Conservation (phyloP, 495 filamentous ascomycete species). For the Bacidia rubella region DNA sequence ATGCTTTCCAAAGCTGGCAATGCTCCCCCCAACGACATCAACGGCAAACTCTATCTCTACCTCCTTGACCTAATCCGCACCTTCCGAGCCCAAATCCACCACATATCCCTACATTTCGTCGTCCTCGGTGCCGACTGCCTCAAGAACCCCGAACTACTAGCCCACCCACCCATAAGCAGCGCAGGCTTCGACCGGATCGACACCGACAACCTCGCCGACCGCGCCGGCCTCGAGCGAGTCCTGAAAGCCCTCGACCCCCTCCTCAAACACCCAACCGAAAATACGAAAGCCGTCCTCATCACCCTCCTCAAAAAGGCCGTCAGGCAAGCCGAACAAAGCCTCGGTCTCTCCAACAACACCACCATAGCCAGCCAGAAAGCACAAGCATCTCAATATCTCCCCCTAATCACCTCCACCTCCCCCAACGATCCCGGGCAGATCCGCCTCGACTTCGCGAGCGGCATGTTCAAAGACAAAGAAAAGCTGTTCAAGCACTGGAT, state of each 20-base stretch:
- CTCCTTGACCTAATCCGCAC: too few relatives aligned
- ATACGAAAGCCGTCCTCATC: background rate
- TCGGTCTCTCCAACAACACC: background rate
- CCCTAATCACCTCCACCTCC: background rate
- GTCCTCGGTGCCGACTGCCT: background rate
- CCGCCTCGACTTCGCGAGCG: background rate
- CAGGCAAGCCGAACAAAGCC: background rate
- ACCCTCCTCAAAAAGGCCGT: background rate
- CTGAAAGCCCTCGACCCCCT: background rate
- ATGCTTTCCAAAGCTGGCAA: background rate
- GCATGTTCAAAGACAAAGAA: background rate
- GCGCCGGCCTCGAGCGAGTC: background rate
- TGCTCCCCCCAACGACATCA: background rate
- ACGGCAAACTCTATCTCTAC: background rate
- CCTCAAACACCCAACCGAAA: background rate
- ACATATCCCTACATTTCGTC: background rate
- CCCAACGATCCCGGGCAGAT: background rate
- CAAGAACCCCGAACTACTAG: background rate
- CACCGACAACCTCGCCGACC: background rate
- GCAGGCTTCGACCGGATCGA: background rate
- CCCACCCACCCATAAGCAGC: background rate
- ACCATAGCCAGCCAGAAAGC: too few relatives aligned
- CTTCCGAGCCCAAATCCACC: too few relatives aligned
- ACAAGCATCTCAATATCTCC: too few relatives aligned
- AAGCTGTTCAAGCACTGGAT: background rate